Percentiles rank a stretch among this genome's conserved stretches.
Evolutionary conservation across 140 eudicot genomes (phyloP).

Genomic region (Anethum foeniculum): DNA sequence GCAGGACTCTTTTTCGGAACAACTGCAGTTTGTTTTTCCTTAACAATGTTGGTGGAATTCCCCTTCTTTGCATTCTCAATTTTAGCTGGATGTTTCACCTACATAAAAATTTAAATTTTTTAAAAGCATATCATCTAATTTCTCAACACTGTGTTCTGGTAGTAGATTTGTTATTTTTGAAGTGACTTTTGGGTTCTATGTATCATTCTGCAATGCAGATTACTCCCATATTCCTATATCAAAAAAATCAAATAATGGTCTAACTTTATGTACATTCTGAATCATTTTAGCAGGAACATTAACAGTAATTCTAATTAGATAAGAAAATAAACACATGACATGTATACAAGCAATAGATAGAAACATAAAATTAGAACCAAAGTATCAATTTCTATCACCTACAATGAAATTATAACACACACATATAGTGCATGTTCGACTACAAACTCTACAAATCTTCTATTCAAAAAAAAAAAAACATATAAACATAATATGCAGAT

Average conservation of each 20-base stretch:
- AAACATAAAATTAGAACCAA: not conserved
- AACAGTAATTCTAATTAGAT: not conserved
- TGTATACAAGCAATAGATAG: not conserved
- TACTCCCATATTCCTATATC: not conserved
- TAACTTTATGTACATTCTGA: not conserved
- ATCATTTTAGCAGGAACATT: not conserved
- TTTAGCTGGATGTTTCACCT: constrained; percentile 49
- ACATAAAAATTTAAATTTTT: constrained; percentile 1
- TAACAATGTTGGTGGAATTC: constrained; percentile 21
- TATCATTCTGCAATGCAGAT: not conserved
- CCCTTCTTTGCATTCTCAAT: constrained; percentile 51
- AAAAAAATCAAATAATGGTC: not conserved
- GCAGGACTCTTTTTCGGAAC: constrained; percentile 21
- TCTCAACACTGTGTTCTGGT: not conserved
- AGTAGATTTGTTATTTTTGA: not conserved
- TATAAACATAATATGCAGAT: too few relatives aligned
- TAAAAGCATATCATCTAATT: not conserved
- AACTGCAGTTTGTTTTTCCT: constrained; percentile 28
- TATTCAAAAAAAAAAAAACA: not conserved
- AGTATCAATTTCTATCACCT: not conserved
- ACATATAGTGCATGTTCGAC: too few relatives aligned
- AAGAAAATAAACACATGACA: not conserved
- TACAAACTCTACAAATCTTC: not conserved
- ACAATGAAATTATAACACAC: not conserved
- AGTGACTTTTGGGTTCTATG: not conserved